Evolutionary conservation across 495 filamentous ascomycete species (phyloP).

Genomic region (Tuber microsphaerosporum): DNA sequence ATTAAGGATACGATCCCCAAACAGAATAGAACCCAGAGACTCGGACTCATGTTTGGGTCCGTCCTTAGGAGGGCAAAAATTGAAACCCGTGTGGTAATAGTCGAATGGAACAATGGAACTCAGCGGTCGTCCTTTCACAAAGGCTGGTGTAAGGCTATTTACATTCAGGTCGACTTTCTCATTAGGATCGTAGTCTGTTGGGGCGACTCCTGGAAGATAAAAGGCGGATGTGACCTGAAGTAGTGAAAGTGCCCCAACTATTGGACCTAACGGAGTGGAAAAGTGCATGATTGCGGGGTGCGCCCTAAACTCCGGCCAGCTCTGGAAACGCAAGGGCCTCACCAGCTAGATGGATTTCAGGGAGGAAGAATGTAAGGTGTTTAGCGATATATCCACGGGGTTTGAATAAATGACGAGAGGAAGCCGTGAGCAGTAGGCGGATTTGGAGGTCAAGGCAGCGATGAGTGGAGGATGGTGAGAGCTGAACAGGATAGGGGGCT

Average conservation of each 20-base stretch:
- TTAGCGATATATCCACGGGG: not conserved
- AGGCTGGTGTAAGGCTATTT: constrained; percentile 78
- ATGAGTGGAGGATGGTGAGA: not conserved
- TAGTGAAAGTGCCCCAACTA: constrained; percentile 36
- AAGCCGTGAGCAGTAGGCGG: not conserved
- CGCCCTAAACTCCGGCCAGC: not conserved
- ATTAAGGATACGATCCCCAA: constrained; percentile 89
- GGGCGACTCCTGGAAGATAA: constrained; percentile 92
- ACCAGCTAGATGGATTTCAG: not conserved
- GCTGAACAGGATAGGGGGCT: not conserved
- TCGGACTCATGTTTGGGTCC: constrained; percentile 70
- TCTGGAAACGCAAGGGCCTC: not conserved
- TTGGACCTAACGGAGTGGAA: constrained; percentile 19
- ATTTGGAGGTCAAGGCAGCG: not conserved
- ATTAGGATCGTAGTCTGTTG: constrained; percentile 73
- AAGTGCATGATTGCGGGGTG: constrained; percentile 28
- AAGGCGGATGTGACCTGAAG: constrained; percentile 63
- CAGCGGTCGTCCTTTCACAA: constrained; percentile 38
- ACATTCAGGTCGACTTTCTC: constrained; percentile 82
- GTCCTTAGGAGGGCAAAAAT: constrained; percentile 72
- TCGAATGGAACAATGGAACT: constrained; percentile 89
- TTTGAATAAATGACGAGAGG: not conserved
- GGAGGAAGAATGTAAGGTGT: not conserved
- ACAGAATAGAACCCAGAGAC: constrained; percentile 90
- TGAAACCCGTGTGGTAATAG: constrained; percentile 83